Evolutionary conservation across 2,329 filamentous ascomycete genomes (phyloP).

Genomic region (Claviceps paspali): DNA sequence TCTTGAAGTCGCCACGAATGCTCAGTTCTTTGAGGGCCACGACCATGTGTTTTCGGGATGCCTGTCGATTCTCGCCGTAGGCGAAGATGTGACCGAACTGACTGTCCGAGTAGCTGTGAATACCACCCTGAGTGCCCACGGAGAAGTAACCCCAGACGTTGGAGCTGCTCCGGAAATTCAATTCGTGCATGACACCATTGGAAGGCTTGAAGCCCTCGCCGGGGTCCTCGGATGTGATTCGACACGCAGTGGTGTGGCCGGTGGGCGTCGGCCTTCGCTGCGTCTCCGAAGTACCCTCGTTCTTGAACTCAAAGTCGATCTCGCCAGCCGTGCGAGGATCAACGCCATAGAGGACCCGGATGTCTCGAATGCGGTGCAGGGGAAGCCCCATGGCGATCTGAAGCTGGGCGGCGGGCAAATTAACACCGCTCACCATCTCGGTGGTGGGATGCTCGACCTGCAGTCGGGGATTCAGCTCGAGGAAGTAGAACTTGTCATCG

Average conservation of each 20-base stretch:
- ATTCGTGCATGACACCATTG: constrained; percentile 94
- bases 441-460: constrained; percentile 99
- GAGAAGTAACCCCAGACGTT: constrained; percentile 99
- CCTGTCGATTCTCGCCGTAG: constrained; percentile 91
- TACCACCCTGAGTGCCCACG: constrained; percentile 87
- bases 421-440: constrained; percentile 97
- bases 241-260: constrained; percentile 94
- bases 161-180: constrained; percentile 97
- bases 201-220: constrained; percentile 99
- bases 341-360: constrained; percentile 87
- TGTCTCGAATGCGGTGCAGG: constrained; percentile 87
- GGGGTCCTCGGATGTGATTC: constrained; percentile 97
- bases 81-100: constrained; percentile 99
- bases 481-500: constrained; percentile 98
- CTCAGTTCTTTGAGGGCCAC: constrained; percentile 96
- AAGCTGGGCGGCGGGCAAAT: constrained; percentile 89
- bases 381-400: constrained; percentile 99
- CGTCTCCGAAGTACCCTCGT: constrained; percentile 63
- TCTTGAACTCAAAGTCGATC: constrained; percentile 95
- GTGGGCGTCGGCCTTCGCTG: constrained; percentile 87
- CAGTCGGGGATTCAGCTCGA: constrained; percentile 95
- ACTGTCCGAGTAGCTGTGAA: constrained; percentile 97
- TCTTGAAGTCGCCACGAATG: constrained; percentile 98
- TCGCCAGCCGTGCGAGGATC: constrained; percentile 74
- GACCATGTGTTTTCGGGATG: constrained; percentile 98